Conservation (phyloP, 2,329 filamentous ascomycete species). For the Monascus ruber region DNA sequence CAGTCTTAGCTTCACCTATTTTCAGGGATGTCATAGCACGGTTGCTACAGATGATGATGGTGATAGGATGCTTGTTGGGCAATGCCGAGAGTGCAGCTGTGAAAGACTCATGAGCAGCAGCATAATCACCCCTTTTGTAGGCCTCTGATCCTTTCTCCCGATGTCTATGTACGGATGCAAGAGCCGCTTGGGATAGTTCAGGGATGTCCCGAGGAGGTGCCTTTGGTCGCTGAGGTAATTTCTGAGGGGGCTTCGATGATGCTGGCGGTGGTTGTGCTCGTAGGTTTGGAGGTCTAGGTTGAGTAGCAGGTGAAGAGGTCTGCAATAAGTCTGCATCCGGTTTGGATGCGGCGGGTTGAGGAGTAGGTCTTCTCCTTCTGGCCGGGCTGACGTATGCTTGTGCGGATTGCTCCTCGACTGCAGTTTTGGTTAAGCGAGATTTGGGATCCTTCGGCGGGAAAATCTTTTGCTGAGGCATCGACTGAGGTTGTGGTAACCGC, state of each 20-base stretch:
- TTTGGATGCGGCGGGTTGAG: constrained; percentile 32
- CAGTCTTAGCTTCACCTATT: constrained; percentile 79
- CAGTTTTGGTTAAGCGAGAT: constrained; percentile 58
- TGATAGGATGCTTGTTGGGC: constrained; percentile 67
- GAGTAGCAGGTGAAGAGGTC: constrained; percentile 15
- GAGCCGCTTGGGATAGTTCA: constrained; percentile 52
- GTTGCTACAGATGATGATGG: constrained; percentile 83
- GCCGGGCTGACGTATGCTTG: constrained; percentile 83
- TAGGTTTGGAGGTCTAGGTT: constrained; percentile 21
- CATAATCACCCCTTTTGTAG: constrained; percentile 90
- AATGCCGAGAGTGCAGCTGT: constrained; percentile 62
- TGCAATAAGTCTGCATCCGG: constrained; percentile 30
- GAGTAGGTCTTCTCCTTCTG: constrained; percentile 54
- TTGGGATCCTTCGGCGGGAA: constrained; percentile 40
- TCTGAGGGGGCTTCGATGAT: constrained; percentile 32
- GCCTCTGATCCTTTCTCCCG: constrained; percentile 73
- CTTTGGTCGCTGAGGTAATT: constrained; percentile 37
- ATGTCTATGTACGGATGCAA: constrained; percentile 66
- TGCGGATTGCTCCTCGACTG: constrained; percentile 66
- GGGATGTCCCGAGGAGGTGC: constrained; percentile 46
- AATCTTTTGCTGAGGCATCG: constrained; percentile 42
- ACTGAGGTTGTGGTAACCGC: constrained; percentile 31
- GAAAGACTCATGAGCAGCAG: constrained; percentile 73
- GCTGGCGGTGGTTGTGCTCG: constrained; percentile 27
- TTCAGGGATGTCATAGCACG: constrained; percentile 83